phyloP scores from a whole-genome alignment of 2,329 filamentous ascomycete species.

The Claviceps digitariae region DNA sequence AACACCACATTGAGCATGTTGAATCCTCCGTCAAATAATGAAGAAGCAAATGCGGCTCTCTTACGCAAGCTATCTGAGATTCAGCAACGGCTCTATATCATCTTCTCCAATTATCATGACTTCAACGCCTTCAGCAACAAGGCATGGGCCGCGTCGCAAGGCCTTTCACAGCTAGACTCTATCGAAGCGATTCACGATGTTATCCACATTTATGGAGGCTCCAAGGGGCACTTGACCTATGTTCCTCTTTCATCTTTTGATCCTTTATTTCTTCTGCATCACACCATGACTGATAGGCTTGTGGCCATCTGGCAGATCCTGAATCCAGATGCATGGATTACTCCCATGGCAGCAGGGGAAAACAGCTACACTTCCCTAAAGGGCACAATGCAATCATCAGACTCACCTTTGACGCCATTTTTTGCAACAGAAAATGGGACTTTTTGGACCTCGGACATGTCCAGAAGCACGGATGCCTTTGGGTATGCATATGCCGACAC shows the following conservation, averaged over 20 bases:
- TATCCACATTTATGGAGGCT: slow-evolving; percentile 45
- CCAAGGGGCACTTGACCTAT: slow-evolving; percentile 55
- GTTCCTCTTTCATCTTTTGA: slow-evolving; percentile 65
- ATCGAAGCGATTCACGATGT: slow-evolving; percentile 51
- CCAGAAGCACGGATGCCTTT: slow-evolving; percentile 46
- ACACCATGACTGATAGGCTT: slow-evolving; percentile 60
- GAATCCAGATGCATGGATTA: slow-evolving; percentile 54
- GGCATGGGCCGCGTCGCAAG: slow-evolving; percentile 38
- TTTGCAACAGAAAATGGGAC: slow-evolving; percentile 39
- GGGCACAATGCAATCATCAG: slow-evolving; percentile 39
- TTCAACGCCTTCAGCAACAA: slow-evolving; percentile 59
- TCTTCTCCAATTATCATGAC: slow-evolving; percentile 54
- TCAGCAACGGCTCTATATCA: slow-evolving; percentile 50
- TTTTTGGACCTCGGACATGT: slow-evolving; percentile 55
- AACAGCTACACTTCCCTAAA: slow-evolving; percentile 47
- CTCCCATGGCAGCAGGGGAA: slow-evolving; percentile 37
- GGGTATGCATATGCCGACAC: slow-evolving; percentile 65
- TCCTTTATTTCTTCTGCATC: slow-evolving; percentile 67
- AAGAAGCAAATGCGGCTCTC: slow-evolving; percentile 34
- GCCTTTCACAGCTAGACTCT: slow-evolving; percentile 43
- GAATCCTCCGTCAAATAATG: slow-evolving; percentile 40
- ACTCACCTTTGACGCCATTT: slow-evolving; percentile 54
- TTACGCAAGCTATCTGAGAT: slow-evolving; percentile 35
- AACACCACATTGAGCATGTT: slow-evolving; percentile 16
- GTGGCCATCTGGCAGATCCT: slow-evolving; percentile 67